Base-by-base conservation (phyloP, 139 green algal species). In the Chlorokybus atmophyticus region DNA sequence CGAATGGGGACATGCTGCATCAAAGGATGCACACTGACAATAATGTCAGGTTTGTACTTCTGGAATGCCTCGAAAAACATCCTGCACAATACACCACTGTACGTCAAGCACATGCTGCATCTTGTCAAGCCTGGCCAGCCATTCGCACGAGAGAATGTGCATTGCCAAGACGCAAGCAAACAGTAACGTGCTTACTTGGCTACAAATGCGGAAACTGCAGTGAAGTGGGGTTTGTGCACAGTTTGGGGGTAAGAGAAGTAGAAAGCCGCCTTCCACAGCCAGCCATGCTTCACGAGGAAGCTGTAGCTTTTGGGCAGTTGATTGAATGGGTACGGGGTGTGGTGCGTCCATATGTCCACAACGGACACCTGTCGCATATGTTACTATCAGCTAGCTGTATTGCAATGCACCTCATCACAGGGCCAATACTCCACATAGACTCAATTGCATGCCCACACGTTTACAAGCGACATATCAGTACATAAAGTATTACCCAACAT, bases 1-100 rank as follows among this genome's bases (percentile, higher is more conserved):
- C 50, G 58, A n/a, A 72, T 52, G 24, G 62, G 62, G 23, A 73
- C 29, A 3, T 70, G 10, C 82, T 98, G 88, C 83, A 98, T 91
- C 3, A 98, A 75, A 8, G 91, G 91, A 69, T 98, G 91, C 50
- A 98, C 90, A 6, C 79, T 93, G 24, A 98, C 84, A 52, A 94
- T 81, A 10, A 89, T 65, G 64, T 90, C 76, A 3, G 73, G 73
- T 10, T 63, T 24, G 50, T 69, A 66, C 32, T 68, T 35, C 27
- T 65, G 40, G 42, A 78, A 73, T 17, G 39, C 67, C 52, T 59
- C 28, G 2, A 25, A n/a, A n/a, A n/a, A n/a, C n/a, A n/a, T n/a
- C n/a, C n/a, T n/a, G n/a, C n/a, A n/a, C n/a, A n/a, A n/a, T n/a
- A n/a, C n/a, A n/a, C n/a, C n/a, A n/a, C n/a, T n/a, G n/a, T n/a